These are phyloP conservation scores for Aspergillus fumigatus DNA, from an alignment of 2,329 filamentous ascomycete species.

Conservation along the genomic window DNA sequence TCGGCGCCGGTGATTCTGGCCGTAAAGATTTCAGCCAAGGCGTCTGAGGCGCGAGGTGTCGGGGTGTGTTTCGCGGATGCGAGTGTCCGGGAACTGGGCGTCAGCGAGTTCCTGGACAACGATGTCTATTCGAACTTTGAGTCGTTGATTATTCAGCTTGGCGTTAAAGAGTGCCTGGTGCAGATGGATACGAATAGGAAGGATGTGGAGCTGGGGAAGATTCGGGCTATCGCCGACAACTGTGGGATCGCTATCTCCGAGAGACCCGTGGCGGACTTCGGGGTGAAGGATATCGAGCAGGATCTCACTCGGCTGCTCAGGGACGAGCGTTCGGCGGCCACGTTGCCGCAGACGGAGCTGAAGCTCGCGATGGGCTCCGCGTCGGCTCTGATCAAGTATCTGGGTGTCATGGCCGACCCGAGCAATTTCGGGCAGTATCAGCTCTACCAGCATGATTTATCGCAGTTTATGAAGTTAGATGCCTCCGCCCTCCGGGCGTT, in stretches of 20 bases:
- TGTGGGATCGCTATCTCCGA: slow-evolving; percentile 89
- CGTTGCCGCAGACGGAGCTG: slow-evolving; percentile 82
- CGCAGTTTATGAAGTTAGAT: slow-evolving; percentile 98
- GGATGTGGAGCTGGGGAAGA: slow-evolving; percentile 81
- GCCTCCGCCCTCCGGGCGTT: slow-evolving; percentile 89
- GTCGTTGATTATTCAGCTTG: slow-evolving; percentile 89
- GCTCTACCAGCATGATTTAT: slow-evolving; percentile 92
- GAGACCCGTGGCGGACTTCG: slow-evolving; percentile 71
- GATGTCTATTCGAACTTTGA: slow-evolving; percentile 98
- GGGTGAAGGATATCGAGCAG: slow-evolving; percentile 88
- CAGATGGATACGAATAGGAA: slow-evolving; percentile 73
- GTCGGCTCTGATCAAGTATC: slow-evolving; percentile 88
- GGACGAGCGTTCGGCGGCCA: slow-evolving; percentile 72
- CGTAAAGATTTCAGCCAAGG: slow-evolving; percentile 87
- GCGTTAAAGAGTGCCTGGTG: slow-evolving; percentile 90
- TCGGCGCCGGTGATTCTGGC: slow-evolving; percentile 91
- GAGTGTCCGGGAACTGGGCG: slow-evolving; percentile 88
- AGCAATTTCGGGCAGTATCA: slow-evolving; percentile 97
- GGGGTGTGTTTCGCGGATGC: slow-evolving; percentile 98
- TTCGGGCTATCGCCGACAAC: slow-evolving; percentile 83
- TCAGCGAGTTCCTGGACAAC: slow-evolving; percentile 98
- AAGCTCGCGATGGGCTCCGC: slow-evolving; percentile 96
- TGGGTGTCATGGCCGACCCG: slow-evolving; percentile 81
- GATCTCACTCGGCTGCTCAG: slow-evolving; percentile 83
- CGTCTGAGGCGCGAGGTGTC: slow-evolving; percentile 75